Evolutionary conservation across 2,329 filamentous ascomycete genomes (phyloP).

Genomic region (Pseudocercospora vitis): DNA sequence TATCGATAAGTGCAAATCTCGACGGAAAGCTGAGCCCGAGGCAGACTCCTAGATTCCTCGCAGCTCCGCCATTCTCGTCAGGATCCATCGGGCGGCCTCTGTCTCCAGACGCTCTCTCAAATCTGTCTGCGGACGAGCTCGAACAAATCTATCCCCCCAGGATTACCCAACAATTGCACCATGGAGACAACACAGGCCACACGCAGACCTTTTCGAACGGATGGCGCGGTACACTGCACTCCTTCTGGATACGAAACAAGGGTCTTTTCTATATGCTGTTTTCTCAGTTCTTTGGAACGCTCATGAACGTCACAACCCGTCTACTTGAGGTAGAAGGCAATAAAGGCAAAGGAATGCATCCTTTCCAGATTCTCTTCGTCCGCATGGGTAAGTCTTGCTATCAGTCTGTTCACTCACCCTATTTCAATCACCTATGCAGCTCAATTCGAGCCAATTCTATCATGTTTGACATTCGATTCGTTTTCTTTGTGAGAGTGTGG

Average conservation of each 20-base stretch:
- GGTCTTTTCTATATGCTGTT: slow-evolving; percentile 71
- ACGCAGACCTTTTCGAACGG: no score
- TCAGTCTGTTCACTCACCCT: no score
- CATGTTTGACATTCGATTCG: no score
- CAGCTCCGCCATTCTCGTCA: slow-evolving; percentile 30
- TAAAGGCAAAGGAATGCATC: slow-evolving; percentile 70
- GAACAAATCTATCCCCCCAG: slow-evolving; percentile 30
- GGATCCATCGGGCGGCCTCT: slow-evolving; percentile 40
- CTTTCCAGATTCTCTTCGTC: slow-evolving; percentile 79
- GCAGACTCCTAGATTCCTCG: slow-evolving; percentile 28
- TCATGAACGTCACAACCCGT: slow-evolving; percentile 82
- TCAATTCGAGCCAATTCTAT: no score
- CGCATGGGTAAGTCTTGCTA: no score
- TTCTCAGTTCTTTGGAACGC: slow-evolving; percentile 75
- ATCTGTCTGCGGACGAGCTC: slow-evolving; percentile 37
- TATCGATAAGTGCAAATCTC: slow-evolving; percentile 7
- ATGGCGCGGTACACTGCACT: slow-evolving; percentile 26
- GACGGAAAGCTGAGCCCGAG: slow-evolving; percentile 10
- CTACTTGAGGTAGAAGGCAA: slow-evolving; percentile 68
- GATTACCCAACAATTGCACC: slow-evolving; percentile 9
- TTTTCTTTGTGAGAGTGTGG: no score
- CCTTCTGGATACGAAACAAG: slow-evolving; percentile 65
- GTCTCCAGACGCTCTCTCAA: slow-evolving; percentile 48
- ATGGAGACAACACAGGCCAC: background rate
- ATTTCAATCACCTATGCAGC: no score